Evolutionary conservation across 2,329 filamentous ascomycete genomes (phyloP).

Genomic region (Pseudocercospora pini-densiflorae): DNA sequence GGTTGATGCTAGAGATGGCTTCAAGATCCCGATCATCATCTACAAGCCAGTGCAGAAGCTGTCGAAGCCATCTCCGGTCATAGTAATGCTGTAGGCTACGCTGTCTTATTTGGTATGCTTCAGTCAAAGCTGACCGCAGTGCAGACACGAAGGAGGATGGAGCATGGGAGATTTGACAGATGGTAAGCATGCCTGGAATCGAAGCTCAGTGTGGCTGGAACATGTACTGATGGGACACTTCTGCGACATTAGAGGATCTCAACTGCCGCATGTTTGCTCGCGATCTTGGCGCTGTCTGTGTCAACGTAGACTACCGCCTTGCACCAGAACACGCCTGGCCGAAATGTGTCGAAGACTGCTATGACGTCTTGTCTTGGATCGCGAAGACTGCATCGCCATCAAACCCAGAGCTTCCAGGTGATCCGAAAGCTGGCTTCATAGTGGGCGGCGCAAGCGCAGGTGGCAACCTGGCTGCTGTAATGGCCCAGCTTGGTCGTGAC

Average conservation of each 20-base stretch:
- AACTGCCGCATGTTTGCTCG: conserved; percentile 28
- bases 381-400: conserved; percentile 40
- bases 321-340: conserved; percentile 54
- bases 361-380: conserved; percentile 47
- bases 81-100: conserved; percentile 40
- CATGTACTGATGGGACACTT: neutral
- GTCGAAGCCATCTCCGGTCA: conserved; percentile 31
- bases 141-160: conserved; percentile 50
- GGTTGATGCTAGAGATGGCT: conserved; percentile 24
- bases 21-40: conserved; percentile 20
- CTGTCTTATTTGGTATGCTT: neutral
- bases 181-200: neutral
- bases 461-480: conserved; percentile 46
- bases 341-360: conserved; percentile 49
- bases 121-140: neutral
- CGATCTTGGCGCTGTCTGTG: conserved; percentile 23
- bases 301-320: conserved; percentile 44
- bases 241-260: conserved; percentile 33
- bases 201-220: neutral
- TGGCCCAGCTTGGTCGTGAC: conserved; percentile 48
- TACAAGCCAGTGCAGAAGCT: conserved; percentile 17
- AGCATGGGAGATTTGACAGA: conserved; percentile 48
- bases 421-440: conserved; percentile 52
- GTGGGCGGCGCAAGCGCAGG: conserved; percentile 55
- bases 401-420: conserved; percentile 26